A percentile compares a stretch with the other conserved stretches of the same genome.
Evolutionary conservation across 116 monocot species (phyloP).

Genomic region (Iris pallida): DNA sequence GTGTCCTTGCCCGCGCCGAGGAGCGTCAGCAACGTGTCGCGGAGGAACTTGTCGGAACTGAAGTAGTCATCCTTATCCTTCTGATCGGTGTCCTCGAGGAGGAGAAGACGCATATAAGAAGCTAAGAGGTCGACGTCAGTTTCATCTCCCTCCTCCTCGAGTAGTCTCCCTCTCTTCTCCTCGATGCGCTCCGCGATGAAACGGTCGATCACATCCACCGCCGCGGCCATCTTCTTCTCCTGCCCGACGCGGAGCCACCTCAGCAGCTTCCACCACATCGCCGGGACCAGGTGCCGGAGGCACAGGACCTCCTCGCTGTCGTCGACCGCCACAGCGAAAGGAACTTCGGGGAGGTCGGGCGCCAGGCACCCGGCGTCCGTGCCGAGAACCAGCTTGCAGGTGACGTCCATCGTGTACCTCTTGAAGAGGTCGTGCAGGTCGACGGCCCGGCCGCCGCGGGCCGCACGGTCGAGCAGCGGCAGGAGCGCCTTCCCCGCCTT

Average conservation of each 20-base stretch:
- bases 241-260: conserved; percentile 22
- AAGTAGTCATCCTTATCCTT: too few relatives aligned
- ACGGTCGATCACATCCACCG: conserved; percentile 1
- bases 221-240: conserved; percentile 7
- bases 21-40: conserved; percentile 54
- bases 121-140: background rate
- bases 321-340: conserved; percentile 43
- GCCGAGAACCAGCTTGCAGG: conserved; percentile 34
- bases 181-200: conserved; percentile 18
- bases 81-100: too few relatives aligned
- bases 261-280: conserved; percentile 46
- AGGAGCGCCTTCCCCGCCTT: conserved; percentile 36
- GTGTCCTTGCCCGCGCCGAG: conserved; percentile 64
- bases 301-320: conserved; percentile 21
- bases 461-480: conserved; percentile 24
- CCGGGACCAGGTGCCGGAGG: conserved; percentile 30
- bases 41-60: conserved; percentile 38
- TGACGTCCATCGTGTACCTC: conserved; percentile 34
- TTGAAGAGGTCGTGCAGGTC: conserved; percentile 33
- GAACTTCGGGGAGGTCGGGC: conserved; percentile 17
- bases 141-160: too few relatives aligned
- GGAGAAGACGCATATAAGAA: background rate
- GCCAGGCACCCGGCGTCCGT: conserved; percentile 38
- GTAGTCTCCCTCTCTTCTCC: conserved; percentile 3
- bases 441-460: background rate